Conservation (phyloP, 495 filamentous ascomycete species). For the Hypoxylon intermedium region DNA sequence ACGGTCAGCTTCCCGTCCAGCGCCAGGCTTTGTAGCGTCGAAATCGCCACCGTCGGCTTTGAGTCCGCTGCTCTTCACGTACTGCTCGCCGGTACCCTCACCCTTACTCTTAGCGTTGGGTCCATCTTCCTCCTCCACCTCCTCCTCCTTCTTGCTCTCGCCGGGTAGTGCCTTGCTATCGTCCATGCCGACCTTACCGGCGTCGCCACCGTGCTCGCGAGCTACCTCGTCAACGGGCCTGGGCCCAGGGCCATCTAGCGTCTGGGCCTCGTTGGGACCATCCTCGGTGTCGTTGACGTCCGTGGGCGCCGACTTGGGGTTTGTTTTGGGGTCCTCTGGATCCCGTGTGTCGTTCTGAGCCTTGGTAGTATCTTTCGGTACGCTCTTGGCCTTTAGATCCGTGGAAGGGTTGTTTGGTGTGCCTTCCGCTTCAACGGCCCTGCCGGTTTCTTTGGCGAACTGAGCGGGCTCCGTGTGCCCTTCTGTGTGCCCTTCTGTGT, state of each 20-base stretch:
- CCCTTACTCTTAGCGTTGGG: conserved; percentile 48
- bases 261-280: conserved; percentile 37
- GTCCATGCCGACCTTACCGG: conserved; percentile 27
- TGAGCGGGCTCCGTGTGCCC: conserved; percentile 18
- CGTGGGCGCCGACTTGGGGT: conserved; percentile 37
- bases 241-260: conserved; percentile 53
- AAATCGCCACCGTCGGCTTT: conserved; percentile 64
- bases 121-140: conserved; percentile 37
- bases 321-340: conserved; percentile 44
- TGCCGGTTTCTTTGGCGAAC: conserved; percentile 37
- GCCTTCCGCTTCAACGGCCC: conserved; percentile 18
- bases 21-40: conserved; percentile 66
- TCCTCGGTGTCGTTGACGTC: conserved; percentile 45
- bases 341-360: conserved; percentile 48
- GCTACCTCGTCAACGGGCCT: conserved; percentile 50
- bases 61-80: conserved; percentile 60
- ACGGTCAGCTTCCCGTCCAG: conserved; percentile 71
- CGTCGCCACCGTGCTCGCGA: conserved; percentile 52
- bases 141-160: not conserved
- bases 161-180: not conserved
- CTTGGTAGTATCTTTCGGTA: conserved; percentile 43
- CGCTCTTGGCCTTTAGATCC: conserved; percentile 24
- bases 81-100: conserved; percentile 60
- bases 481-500: conserved; percentile 21
- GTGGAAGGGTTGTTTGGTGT: conserved; percentile 39